Evolutionary conservation across 371 early-diverging fungal species (phyloP).

Genomic region (Apophysomyces elegans): DNA sequence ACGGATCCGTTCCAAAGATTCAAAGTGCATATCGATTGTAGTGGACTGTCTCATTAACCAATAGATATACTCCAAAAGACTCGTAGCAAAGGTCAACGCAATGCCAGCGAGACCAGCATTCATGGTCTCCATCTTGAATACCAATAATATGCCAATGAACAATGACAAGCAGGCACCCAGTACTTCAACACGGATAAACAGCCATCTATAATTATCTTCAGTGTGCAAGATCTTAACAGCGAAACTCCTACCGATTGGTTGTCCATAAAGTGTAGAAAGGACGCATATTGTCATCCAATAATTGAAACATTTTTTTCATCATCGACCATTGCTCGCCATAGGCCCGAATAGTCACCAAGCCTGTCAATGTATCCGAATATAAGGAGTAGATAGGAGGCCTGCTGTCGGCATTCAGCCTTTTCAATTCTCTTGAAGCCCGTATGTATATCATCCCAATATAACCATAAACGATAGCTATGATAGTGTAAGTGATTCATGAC

Average conservation of each 20-base stretch:
- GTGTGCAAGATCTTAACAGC: constrained; percentile 26
- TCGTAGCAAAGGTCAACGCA: constrained; percentile 70
- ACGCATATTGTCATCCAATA: constrained; percentile 73
- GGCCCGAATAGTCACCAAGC: constrained; percentile 59
- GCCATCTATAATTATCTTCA: constrained; percentile 27
- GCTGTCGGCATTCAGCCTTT: constrained; percentile 54
- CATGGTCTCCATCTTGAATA: constrained; percentile 49
- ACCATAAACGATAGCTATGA: constrained; percentile 33
- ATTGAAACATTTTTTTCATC: constrained; percentile 48
- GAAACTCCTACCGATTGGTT: constrained; percentile 74
- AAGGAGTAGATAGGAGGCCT: constrained; percentile 56
- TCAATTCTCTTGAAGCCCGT: constrained; percentile 57
- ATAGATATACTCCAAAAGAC: constrained; percentile 66
- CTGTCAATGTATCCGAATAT: constrained; percentile 59
- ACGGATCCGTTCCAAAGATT: constrained; percentile 80
- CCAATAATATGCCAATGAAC: constrained; percentile 62
- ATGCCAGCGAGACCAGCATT: constrained; percentile 83
- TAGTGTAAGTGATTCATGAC: not conserved
- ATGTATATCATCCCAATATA: constrained; percentile 58
- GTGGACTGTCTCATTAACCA: constrained; percentile 84
- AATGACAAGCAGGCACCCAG: constrained; percentile 73
- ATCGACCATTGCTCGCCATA: constrained; percentile 49
- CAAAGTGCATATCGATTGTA: constrained; percentile 84
- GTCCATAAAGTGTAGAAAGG: constrained; percentile 83
- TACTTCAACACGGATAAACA: constrained; percentile 74